These are phyloP conservation scores for Leptomonas pyrrhocoris DNA, from an alignment of 208 protist genomes.

Conservation along the genomic window DNA sequence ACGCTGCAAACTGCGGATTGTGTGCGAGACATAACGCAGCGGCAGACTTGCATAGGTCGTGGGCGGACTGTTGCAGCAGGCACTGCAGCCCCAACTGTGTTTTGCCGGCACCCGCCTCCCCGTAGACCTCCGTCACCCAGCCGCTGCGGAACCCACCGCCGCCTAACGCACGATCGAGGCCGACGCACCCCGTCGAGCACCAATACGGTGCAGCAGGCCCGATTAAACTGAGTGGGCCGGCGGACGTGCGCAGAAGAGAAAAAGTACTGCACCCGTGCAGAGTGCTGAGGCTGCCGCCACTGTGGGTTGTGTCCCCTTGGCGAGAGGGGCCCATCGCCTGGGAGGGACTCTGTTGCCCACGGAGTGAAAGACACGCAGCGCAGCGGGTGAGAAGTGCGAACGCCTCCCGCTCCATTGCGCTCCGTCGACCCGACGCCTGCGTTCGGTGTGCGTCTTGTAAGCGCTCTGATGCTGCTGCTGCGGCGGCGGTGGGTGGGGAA, in stretches of 20 bases:
- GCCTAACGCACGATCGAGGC: conserved; percentile 37
- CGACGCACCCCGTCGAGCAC: conserved; percentile 44
- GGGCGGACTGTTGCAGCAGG: conserved; percentile 53
- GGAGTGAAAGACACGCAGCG: conserved; percentile 1
- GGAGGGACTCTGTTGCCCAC: background rate
- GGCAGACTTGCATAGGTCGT: conserved; percentile 19
- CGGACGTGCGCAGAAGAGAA: background rate
- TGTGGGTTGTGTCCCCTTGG: background rate
- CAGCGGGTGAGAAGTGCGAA: conserved; percentile 9
- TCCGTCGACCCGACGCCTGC: background rate
- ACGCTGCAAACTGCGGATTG: background rate
- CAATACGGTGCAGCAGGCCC: conserved; percentile 5
- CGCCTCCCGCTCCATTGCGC: background rate
- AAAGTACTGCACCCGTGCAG: conserved; percentile 9
- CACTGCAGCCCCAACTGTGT: conserved; percentile 76
- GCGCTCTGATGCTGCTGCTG: background rate
- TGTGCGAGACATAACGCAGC: conserved; percentile 16
- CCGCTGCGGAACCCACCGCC: conserved; percentile 58
- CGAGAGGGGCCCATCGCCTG: too few species aligned
- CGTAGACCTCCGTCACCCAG: conserved; percentile 68
- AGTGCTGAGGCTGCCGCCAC: too few species aligned
- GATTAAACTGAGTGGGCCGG: background rate
- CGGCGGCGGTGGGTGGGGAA: background rate
- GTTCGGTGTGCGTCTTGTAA: background rate
- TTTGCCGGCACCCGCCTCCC: conserved; percentile 81